A percentile compares a stretch with the other conserved stretches of the same genome.
Conservation (phyloP, 805 yeast species). For the Ogataea salicorniae region DNA sequence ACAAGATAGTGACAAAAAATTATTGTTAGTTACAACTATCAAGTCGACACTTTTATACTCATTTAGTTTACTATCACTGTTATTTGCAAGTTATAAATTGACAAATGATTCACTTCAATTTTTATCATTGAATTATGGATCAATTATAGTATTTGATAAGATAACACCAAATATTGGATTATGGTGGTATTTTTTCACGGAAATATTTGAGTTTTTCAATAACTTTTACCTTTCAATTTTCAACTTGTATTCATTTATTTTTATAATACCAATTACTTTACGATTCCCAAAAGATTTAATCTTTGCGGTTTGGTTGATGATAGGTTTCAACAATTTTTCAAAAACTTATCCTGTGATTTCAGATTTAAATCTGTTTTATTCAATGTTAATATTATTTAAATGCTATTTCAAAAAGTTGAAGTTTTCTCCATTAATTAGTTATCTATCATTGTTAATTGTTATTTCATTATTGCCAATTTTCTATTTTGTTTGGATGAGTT, state of each 20-base stretch:
- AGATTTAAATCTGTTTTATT: conserved; percentile 49
- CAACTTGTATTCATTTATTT: conserved; percentile 64
- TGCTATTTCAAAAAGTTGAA: conserved; percentile 23
- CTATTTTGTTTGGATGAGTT: conserved; percentile 88
- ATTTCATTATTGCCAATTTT: conserved; percentile 78
- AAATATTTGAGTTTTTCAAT: conserved; percentile 85
- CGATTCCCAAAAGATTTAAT: conserved; percentile 43
- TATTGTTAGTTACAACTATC: conserved; percentile 8
- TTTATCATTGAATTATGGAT: conserved; percentile 51
- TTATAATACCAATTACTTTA: conserved; percentile 68
- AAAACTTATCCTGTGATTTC: conserved; percentile 84
- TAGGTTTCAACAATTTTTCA: conserved; percentile 47
- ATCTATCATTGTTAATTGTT: conserved; percentile 23
- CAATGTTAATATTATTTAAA: conserved; percentile 28
- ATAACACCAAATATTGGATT: conserved; percentile 87
- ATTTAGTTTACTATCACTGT: conserved; percentile 24
- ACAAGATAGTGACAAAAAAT: neutral
- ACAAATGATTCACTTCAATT: conserved; percentile 39
- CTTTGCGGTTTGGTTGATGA: conserved; percentile 36
- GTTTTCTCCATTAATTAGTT: conserved; percentile 26
- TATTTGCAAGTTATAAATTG: conserved; percentile 35
- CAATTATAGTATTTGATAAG: conserved; percentile 55
- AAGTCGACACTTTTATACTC: conserved; percentile 28
- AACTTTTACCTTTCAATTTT: conserved; percentile 80
- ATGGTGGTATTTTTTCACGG: conserved; percentile 99